phyloP scores from a whole-genome alignment of 345 rosid genomes.

The Eucalyptus virginea region DNA sequence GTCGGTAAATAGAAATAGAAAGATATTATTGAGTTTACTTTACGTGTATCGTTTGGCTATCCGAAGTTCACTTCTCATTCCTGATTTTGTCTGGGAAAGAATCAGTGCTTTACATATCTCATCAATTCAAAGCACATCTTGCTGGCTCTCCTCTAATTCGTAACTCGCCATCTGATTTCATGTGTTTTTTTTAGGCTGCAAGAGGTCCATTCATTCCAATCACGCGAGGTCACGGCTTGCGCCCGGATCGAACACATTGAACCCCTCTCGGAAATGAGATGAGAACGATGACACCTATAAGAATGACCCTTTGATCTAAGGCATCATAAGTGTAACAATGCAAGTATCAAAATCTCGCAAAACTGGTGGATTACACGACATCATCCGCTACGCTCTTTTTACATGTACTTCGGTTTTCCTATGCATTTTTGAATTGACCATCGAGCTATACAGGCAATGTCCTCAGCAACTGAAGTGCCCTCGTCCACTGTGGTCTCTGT shows the following conservation, averaged over 20 bases:
- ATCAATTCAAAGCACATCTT: neutral
- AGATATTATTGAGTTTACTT: no score
- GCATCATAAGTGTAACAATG: neutral
- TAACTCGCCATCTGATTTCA: neutral
- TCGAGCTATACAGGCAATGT: slow-evolving; percentile 32
- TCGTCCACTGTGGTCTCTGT: slow-evolving; percentile 60
- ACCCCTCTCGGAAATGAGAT: neutral
- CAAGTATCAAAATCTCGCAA: neutral
- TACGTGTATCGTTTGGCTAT: neutral
- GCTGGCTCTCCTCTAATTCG: neutral
- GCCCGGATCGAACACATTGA: neutral
- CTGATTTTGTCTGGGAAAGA: neutral
- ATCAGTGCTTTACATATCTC: neutral
- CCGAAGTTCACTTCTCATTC: neutral
- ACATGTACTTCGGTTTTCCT: neutral
- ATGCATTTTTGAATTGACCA: neutral
- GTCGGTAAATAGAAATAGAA: no score
- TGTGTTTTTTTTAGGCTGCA: neutral
- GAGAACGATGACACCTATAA: neutral
- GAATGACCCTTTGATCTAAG: neutral
- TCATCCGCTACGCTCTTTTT: neutral
- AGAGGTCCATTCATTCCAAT: neutral
- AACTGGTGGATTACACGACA: neutral
- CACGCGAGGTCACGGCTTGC: neutral
- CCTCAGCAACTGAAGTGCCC: slow-evolving; percentile 65